Evolutionary conservation across 106 monocot genomes (phyloP).

Genomic region (Allium cepa): DNA sequence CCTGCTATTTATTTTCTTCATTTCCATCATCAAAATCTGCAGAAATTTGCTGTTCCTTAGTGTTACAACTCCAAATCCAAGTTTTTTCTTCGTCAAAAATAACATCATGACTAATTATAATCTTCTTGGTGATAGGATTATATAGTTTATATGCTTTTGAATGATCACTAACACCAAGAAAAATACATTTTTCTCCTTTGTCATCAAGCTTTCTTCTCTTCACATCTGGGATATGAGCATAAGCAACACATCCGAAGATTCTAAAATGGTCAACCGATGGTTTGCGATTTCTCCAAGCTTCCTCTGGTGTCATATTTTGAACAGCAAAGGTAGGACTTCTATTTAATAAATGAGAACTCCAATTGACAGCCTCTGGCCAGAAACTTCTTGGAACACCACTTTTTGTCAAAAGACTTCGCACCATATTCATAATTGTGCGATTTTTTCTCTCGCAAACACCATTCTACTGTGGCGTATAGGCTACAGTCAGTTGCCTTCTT

Average conservation of each 20-base stretch:
- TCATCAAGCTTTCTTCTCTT: slow-evolving; percentile 4
- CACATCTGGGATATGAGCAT: slow-evolving; percentile 7
- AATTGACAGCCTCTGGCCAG: background rate
- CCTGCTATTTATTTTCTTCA: background rate
- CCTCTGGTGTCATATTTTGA: background rate
- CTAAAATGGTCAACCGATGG: slow-evolving; percentile 1
- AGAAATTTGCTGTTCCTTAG: background rate
- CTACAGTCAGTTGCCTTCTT: background rate
- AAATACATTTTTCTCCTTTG: background rate
- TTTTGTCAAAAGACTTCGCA: background rate
- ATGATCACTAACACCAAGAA: background rate
- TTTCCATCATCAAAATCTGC: background rate
- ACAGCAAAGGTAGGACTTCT: background rate
- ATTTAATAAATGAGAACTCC: slow-evolving; percentile 1
- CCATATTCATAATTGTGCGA: slow-evolving; percentile 8
- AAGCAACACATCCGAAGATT: slow-evolving; percentile 4
- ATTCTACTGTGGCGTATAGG: slow-evolving; percentile 1
- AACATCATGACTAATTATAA: background rate
- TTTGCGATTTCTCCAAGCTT: background rate
- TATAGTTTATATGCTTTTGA: slow-evolving; percentile 5
- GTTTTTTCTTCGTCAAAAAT: slow-evolving; percentile 4
- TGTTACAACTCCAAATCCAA: background rate
- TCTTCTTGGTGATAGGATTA: background rate
- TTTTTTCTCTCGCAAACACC: background rate
- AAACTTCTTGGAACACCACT: background rate